Percentiles rank a stretch among this genome's conserved stretches.
phyloP scores from a whole-genome alignment of 2,329 filamentous ascomycete species.

The Metarhizium robertsii region DNA sequence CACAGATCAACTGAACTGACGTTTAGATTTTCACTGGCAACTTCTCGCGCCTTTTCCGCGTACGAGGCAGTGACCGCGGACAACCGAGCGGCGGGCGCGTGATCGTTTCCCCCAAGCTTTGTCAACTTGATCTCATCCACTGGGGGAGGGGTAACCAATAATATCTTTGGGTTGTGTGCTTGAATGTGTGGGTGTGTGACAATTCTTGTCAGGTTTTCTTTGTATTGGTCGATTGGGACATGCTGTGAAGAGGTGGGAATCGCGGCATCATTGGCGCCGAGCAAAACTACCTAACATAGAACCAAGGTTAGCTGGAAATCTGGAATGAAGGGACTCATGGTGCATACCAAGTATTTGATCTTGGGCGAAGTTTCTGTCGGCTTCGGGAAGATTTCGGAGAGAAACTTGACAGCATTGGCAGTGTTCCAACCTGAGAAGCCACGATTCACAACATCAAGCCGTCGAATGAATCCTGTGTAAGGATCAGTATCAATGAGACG shows the following conservation, averaged over 20 bases:
- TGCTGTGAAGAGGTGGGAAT: slow-evolving; percentile 58
- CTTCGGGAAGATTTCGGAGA: slow-evolving; percentile 64
- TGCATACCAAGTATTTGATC: slow-evolving; percentile 57
- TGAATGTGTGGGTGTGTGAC: slow-evolving; percentile 60
- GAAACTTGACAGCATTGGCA: slow-evolving; percentile 57
- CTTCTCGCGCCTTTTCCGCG: slow-evolving; percentile 48
- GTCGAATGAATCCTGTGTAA: slow-evolving; percentile 58
- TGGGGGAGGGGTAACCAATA: slow-evolving; percentile 76
- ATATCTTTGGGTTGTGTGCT: slow-evolving; percentile 61
- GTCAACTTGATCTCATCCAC: slow-evolving; percentile 64
- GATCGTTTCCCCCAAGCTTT: slow-evolving; percentile 37
- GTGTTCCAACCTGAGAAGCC: slow-evolving; percentile 85
- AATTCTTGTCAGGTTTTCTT: slow-evolving; percentile 61
- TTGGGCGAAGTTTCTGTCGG: slow-evolving; percentile 45
- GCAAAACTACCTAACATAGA: slow-evolving; percentile 55
- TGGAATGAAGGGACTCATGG: background rate
- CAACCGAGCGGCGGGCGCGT: slow-evolving; percentile 31
- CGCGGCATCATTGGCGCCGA: slow-evolving; percentile 86
- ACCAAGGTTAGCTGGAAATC: background rate
- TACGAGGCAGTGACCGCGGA: slow-evolving; percentile 44
- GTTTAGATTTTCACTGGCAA: slow-evolving; percentile 61
- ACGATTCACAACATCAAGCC: slow-evolving; percentile 79
- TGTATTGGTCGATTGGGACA: slow-evolving; percentile 67
- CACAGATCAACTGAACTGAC: slow-evolving; percentile 72
- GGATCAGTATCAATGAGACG: background rate